Percentiles rank a stretch among this genome's conserved stretches.
Evolutionary conservation across 2,329 filamentous ascomycete genomes (phyloP).

Genomic region (Fusarium tupiense): DNA sequence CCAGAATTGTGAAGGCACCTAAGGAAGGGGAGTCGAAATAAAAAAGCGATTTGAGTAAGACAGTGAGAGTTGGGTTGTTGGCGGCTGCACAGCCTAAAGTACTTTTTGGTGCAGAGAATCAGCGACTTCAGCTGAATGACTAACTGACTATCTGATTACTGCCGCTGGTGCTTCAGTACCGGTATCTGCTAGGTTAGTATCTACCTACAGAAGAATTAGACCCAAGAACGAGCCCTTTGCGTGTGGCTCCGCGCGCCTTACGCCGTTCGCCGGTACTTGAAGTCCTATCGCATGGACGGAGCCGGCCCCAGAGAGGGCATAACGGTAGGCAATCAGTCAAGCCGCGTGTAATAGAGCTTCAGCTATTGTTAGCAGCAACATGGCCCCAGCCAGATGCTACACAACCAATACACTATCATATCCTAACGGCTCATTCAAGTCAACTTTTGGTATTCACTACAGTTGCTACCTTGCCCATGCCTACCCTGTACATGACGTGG

Average conservation of each 20-base stretch:
- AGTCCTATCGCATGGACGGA: conserved; percentile 9
- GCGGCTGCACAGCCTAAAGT: conserved; percentile 13
- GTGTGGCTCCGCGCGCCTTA: conserved; percentile 20
- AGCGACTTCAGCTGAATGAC: neutral
- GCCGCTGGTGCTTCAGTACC: neutral
- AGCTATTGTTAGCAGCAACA: neutral
- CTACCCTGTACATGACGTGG: neutral
- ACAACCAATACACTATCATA: neutral
- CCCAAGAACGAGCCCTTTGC: neutral
- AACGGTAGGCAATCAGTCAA: neutral
- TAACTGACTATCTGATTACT: neutral
- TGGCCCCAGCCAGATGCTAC: neutral
- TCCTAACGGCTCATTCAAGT: neutral
- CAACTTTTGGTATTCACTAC: neutral
- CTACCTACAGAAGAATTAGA: neutral
- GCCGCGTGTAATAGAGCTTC: neutral
- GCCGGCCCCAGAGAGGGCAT: neutral
- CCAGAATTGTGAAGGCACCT: neutral
- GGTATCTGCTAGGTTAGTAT: neutral
- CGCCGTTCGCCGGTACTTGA: conserved; percentile 16
- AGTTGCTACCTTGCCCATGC: neutral
- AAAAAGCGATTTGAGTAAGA: conserved; percentile 15
- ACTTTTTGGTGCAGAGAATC: conserved; percentile 8
- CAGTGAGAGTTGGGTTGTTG: neutral
- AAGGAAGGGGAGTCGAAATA: neutral